A percentile compares a stretch with the other conserved stretches of the same genome.
Evolutionary conservation across 2,329 filamentous ascomycete species (phyloP).

Genomic region (Epichloe sylvatica): DNA sequence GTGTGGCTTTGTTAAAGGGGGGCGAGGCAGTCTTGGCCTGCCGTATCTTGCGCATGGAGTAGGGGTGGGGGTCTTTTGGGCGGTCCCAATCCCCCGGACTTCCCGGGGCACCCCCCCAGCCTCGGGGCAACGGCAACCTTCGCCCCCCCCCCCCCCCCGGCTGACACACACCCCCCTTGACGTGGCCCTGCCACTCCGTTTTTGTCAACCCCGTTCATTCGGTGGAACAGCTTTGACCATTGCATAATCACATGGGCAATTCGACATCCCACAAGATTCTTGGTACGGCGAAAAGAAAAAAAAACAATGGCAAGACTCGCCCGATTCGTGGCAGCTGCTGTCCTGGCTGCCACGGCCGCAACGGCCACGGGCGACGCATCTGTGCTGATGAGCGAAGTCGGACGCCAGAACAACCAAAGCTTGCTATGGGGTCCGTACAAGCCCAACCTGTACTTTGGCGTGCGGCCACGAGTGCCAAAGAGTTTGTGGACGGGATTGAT

Average conservation of each 20-base stretch:
- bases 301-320: constrained; percentile 18
- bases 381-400: constrained; percentile 35
- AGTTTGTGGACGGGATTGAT: constrained; percentile 72
- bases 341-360: constrained; percentile 13
- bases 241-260: background rate
- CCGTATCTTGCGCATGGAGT: too few species aligned
- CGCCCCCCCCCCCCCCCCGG: too few species aligned
- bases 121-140: constrained; percentile 13
- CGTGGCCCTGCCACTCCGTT: background rate
- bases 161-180: background rate
- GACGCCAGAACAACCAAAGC: constrained; percentile 57
- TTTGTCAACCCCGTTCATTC: background rate
- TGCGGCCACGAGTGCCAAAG: constrained; percentile 67
- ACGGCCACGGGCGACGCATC: constrained; percentile 18
- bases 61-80: too few species aligned
- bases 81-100: background rate
- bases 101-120: constrained; percentile 8
- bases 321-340: constrained; percentile 18
- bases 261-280: background rate
- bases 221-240: background rate
- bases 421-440: constrained; percentile 93
- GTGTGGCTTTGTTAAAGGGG: too few species aligned
- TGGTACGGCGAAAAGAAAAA: background rate
- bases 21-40: too few species aligned
- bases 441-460: constrained; percentile 87